Conservation (phyloP, 1,284 basidiomycete genomes). For the Ceratorhiza oryzae-sativae region DNA sequence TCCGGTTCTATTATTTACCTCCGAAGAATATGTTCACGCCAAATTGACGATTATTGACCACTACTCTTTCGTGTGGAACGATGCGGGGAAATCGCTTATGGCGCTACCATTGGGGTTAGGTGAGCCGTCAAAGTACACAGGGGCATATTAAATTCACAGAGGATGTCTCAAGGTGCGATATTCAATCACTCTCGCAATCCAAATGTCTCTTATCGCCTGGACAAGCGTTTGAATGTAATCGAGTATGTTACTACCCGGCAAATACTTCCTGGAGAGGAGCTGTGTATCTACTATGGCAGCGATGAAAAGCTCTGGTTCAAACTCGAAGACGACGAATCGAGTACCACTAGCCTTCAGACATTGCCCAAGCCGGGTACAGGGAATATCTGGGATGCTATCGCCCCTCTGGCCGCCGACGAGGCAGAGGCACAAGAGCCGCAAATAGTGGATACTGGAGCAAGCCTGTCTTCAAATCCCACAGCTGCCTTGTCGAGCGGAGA, state of each 20-base stretch:
- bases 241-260: slow-evolving; percentile 65
- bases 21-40: slow-evolving; percentile 75
- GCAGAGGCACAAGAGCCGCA: slow-evolving; percentile 2
- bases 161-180: slow-evolving; percentile 64
- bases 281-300: slow-evolving; percentile 77
- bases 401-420: not conserved
- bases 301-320: slow-evolving; percentile 66
- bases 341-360: not conserved
- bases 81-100: slow-evolving; percentile 67
- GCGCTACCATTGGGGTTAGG: slow-evolving; percentile 88
- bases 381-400: not conserved
- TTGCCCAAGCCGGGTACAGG: not conserved
- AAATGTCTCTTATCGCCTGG: slow-evolving; percentile 72
- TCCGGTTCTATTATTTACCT: slow-evolving; percentile 81
- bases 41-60: slow-evolving; percentile 78
- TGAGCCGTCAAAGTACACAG: slow-evolving; percentile 50
- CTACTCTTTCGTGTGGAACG: slow-evolving; percentile 85
- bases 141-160: slow-evolving; percentile 9
- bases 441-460: not conserved
- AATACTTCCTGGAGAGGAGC: slow-evolving; percentile 70
- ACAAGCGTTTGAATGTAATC: slow-evolving; percentile 63
- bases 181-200: slow-evolving; percentile 79
- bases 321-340: not conserved
- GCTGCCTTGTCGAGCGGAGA: not conserved
- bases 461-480: not conserved